phyloP scores from a whole-genome alignment of 192 early-diverging fungal species.

The Cetraspora pellucida region DNA sequence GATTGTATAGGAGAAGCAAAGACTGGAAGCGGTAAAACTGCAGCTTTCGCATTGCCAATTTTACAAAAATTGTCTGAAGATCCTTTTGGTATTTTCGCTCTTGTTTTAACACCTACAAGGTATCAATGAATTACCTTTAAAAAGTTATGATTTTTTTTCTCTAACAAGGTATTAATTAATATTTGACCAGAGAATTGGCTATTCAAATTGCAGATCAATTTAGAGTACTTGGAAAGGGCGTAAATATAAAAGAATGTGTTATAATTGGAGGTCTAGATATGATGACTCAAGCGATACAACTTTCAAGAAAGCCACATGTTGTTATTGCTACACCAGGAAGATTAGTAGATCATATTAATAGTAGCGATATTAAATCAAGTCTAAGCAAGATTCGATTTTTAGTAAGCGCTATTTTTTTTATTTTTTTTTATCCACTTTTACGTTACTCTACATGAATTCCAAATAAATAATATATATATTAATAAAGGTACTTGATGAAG shows the following conservation, averaged over 20 bases:
- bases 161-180: background rate
- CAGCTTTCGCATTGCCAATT: slow-evolving; percentile 97
- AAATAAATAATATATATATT: background rate
- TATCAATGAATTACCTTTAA: slow-evolving; percentile 29
- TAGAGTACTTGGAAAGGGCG: slow-evolving; percentile 83
- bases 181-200: slow-evolving; percentile 79
- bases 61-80: slow-evolving; percentile 94
- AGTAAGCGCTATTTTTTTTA: slow-evolving; percentile 36
- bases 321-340: slow-evolving; percentile 96
- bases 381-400: slow-evolving; percentile 78
- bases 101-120: slow-evolving; percentile 96
- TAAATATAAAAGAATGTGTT: slow-evolving; percentile 81
- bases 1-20: slow-evolving; percentile 94
- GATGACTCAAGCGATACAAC: slow-evolving; percentile 89
- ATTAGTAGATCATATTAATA: slow-evolving; percentile 89
- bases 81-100: slow-evolving; percentile 93
- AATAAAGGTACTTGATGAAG: slow-evolving; percentile 81
- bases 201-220: slow-evolving; percentile 99
- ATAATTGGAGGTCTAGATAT: slow-evolving; percentile 96
- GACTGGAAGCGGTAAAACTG: slow-evolving; percentile 97
- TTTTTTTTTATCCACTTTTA: background rate
- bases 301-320: slow-evolving; percentile 84
- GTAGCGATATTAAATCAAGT: slow-evolving; percentile 70
- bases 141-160: background rate
- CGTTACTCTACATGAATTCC: background rate